Base-by-base conservation (phyloP, 352 stramenopile genomes). In the Phytophthora foliorum region DNA sequence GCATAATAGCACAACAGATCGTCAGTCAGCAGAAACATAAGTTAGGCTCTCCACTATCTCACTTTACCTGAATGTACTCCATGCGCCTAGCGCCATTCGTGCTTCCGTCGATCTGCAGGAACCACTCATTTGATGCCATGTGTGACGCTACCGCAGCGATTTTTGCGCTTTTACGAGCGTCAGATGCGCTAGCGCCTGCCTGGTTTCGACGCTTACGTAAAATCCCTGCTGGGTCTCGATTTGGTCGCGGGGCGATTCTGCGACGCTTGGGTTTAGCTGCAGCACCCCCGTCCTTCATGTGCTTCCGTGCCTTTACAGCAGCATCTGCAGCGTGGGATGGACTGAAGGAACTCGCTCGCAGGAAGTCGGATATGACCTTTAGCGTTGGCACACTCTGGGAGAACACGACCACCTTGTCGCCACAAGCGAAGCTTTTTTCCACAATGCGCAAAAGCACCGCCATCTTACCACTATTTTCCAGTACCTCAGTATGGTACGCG, bases 331-430 rank as follows among this genome's bases (percentile, higher is more conserved):
- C 63, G 6, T 45, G 63, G 17, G 63, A 79, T 36, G 82, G 77
- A 61, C 82, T 89, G 42, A 90, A 90, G 29, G 67, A 49, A 54
- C 82, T 90, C 14, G 67, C 69, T 27, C 72, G 76, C 22, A 97
- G 63, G 17, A 95, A 96, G 9, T 81, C 73, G 6, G 79, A 77
- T 22, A 97, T 91, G 14, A 94, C 69, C 53, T 95, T 91, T 16
- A 97, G 74, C 1, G 88, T 97, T 39, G 85, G 80, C 29, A 97
- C 84, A 45, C 88, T 96, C 60, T 97, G 91, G 7, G 89, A 96
- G 52, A 97, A 97, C 8, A 97, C 85, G 17, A 96, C 85, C 14
- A 96, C 80, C 52, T 96, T 97, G 49, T 97, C 91, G 16, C 82
- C 86, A 24, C 81, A 80, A 4, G 74, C 61, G 31, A 91, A 91